A percentile compares a stretch with the other conserved stretches of the same genome.
phyloP scores from a whole-genome alignment of 352 stramenopile species.

The Phytophthora meadii region DNA sequence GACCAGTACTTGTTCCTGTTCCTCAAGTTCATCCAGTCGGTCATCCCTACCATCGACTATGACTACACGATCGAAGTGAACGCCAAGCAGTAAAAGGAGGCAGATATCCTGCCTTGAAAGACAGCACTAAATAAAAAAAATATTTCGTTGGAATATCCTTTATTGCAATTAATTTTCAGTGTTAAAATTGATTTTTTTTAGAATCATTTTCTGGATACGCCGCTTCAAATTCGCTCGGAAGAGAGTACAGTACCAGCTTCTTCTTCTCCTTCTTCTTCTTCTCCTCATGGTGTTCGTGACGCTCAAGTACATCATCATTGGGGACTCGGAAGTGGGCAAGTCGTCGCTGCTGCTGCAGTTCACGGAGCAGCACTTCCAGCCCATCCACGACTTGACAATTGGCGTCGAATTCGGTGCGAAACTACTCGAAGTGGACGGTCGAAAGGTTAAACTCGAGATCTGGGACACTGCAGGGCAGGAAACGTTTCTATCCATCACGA shows the following conservation, averaged over 20 bases:
- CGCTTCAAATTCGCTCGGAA: constrained; percentile 5
- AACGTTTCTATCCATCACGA: constrained; percentile 90
- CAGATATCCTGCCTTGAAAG: too few relatives aligned
- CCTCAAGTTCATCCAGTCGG: constrained; percentile 99
- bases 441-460: constrained; percentile 92
- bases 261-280: not conserved
- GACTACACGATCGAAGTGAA: constrained; percentile 99
- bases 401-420: constrained; percentile 93
- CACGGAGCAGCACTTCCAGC: constrained; percentile 91
- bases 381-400: constrained; percentile 92
- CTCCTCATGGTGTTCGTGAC: constrained; percentile 84
- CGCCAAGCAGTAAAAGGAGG: constrained; percentile 48
- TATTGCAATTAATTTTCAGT: too few relatives aligned
- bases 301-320: constrained; percentile 92
- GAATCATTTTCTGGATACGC: constrained; percentile 5
- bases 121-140: too few relatives aligned
- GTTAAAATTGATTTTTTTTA: not conserved
- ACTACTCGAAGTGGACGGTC: constrained; percentile 81
- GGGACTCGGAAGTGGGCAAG: constrained; percentile 91
- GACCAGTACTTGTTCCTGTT: constrained; percentile 99
- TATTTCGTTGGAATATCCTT: too few relatives aligned
- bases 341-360: constrained; percentile 92
- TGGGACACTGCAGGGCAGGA: constrained; percentile 93
- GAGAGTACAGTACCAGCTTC: not conserved
- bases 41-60: constrained; percentile 99